phyloP scores from a whole-genome alignment of 768 basidiomycete genomes.

The Mycena filopes region DNA sequence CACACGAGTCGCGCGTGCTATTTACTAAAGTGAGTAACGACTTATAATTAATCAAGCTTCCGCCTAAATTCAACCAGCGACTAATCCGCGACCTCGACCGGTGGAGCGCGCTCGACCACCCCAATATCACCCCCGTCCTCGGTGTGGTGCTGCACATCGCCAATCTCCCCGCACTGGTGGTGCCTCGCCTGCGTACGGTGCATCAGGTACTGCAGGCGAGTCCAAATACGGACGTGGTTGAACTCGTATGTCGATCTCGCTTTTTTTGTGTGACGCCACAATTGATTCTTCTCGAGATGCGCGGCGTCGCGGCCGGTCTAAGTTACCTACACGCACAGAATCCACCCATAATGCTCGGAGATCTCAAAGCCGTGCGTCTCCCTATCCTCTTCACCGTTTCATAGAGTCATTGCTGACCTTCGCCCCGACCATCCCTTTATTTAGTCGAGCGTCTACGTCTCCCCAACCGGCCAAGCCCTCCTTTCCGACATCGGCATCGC shows the following conservation, averaged over 20 bases:
- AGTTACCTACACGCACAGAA: conserved; percentile 50
- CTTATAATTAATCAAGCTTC: no score
- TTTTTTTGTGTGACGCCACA: neutral
- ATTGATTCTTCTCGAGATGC: conserved; percentile 40
- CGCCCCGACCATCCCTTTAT: no score
- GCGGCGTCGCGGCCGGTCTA: conserved; percentile 51
- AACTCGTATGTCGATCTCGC: conserved; percentile 4
- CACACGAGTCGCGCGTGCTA: conserved; percentile 8
- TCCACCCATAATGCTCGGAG: conserved; percentile 56
- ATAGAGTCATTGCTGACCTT: no score
- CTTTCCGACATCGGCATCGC: conserved; percentile 49
- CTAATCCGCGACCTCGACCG: conserved; percentile 26
- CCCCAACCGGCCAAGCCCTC: conserved; percentile 40
- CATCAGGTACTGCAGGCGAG: neutral
- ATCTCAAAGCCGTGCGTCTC: conserved; percentile 53
- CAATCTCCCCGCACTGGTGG: conserved; percentile 30
- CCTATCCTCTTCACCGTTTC: neutral
- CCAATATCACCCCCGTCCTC: conserved; percentile 26
- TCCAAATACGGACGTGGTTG: conserved; percentile 9
- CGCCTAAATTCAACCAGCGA: conserved; percentile 8
- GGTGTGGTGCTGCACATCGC: conserved; percentile 28
- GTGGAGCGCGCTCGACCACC: conserved; percentile 27
- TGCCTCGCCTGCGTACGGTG: conserved; percentile 13
- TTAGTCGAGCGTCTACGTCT: conserved; percentile 52
- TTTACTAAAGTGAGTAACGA: conserved; percentile 22